Percentiles rank a stretch among this genome's conserved stretches.
Conservation (phyloP, 495 filamentous ascomycete genomes). For the Neurospora africana region DNA sequence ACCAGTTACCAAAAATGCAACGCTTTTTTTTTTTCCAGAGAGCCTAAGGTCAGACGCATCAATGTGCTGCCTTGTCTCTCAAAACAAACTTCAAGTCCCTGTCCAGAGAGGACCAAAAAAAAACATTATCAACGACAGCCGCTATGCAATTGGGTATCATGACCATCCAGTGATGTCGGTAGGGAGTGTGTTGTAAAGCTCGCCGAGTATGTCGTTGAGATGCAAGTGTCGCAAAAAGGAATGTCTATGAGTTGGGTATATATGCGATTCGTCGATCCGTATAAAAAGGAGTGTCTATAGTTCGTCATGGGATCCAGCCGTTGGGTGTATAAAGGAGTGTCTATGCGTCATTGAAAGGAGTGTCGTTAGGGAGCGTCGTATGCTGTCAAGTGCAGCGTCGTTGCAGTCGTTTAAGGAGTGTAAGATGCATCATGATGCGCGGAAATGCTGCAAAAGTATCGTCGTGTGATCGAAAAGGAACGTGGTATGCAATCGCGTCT, state of each 20-base stretch:
- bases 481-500: conserved; percentile 40
- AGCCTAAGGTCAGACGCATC: background rate
- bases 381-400: conserved; percentile 12
- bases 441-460: conserved; percentile 19
- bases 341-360: conserved; percentile 10
- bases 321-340: conserved; percentile 33
- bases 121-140: conserved; percentile 29
- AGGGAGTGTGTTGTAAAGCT: conserved; percentile 26
- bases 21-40: background rate
- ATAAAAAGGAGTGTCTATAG: conserved; percentile 36
- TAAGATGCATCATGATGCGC: conserved; percentile 18
- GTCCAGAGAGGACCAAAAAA: conserved; percentile 6
- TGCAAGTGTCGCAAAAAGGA: conserved; percentile 28
- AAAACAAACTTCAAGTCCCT: conserved; percentile 1
- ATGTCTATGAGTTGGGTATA: conserved; percentile 27
- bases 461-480: conserved; percentile 34
- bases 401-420: conserved; percentile 35
- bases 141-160: conserved; percentile 43
- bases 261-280: conserved; percentile 26
- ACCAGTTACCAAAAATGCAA: background rate
- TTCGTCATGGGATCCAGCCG: conserved; percentile 28
- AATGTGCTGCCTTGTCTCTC: background rate
- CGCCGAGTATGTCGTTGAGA: background rate
- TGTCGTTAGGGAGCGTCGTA: conserved; percentile 1
- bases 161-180: conserved; percentile 21